These are phyloP conservation scores for Dryas octopetala DNA, from an alignment of 306 rosid species.

Conservation along the genomic window DNA sequence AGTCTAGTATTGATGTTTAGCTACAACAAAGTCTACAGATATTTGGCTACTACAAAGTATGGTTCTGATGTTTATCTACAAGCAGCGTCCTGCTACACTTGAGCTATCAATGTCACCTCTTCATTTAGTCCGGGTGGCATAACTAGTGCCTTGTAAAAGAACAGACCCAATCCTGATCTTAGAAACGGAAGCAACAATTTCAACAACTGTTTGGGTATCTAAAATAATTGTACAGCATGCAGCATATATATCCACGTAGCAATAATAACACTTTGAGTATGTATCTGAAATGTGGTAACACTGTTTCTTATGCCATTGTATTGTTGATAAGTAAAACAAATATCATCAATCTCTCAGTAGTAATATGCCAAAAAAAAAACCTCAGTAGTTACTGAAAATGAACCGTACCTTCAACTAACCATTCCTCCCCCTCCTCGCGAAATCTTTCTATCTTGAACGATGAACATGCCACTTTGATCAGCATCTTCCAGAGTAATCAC, in stretches of 20 bases:
- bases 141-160: slow-evolving; percentile 2
- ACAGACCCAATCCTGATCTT: not conserved
- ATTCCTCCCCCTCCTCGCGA: not conserved
- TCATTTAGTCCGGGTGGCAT: not conserved
- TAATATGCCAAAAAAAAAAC: not conserved
- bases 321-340: slow-evolving; percentile 11
- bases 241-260: not conserved
- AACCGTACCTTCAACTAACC: slow-evolving; percentile 7
- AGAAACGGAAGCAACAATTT: not conserved
- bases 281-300: not conserved
- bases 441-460: slow-evolving; percentile 2
- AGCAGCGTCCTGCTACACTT: not conserved
- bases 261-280: not conserved
- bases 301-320: slow-evolving; percentile 14
- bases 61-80: not conserved
- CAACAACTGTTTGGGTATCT: slow-evolving; percentile 2
- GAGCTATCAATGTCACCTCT: not conserved
- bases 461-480: slow-evolving; percentile 14
- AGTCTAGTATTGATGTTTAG: not conserved
- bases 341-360: slow-evolving; percentile 6
- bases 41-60: not conserved
- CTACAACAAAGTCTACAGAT: too few relatives aligned
- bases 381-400: slow-evolving; percentile 1
- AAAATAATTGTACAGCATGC: slow-evolving; percentile 4
- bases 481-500: slow-evolving; percentile 20